A percentile compares a stretch with the other conserved stretches of the same genome.
Conservation (phyloP, 805 yeast genomes). For the Clavispora carvajalis region DNA sequence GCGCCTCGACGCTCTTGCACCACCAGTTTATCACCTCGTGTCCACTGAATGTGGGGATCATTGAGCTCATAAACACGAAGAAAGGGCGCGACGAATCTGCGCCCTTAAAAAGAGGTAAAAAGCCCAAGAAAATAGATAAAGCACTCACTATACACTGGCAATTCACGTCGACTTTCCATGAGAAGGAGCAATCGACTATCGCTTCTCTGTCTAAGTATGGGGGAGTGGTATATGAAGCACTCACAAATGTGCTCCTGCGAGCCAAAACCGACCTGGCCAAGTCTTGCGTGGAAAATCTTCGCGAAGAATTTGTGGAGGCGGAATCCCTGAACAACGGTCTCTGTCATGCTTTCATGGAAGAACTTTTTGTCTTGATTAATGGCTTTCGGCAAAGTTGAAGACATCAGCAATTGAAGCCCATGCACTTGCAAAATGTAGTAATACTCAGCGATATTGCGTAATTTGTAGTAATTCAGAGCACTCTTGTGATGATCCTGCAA, state of each 20-base stretch:
- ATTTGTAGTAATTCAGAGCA: too few species aligned
- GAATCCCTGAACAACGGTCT: conserved; percentile 60
- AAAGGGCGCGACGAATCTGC: not conserved
- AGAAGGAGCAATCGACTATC: conserved; percentile 2
- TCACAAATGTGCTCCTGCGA: conserved; percentile 40
- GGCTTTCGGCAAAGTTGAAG: not conserved
- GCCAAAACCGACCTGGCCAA: conserved; percentile 49
- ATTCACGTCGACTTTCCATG: conserved; percentile 10
- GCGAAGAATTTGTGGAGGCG: conserved; percentile 34
- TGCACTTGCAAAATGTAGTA: too few species aligned
- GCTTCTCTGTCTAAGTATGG: conserved; percentile 7
- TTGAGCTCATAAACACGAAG: conserved; percentile 5
- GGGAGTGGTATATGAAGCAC: conserved; percentile 7
- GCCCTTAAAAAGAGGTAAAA: conserved; percentile 2
- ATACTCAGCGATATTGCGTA: too few species aligned
- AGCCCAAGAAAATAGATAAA: conserved; percentile 14
- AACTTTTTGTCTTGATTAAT: conserved; percentile 27
- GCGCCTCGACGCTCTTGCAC: conserved; percentile 50
- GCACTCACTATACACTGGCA: conserved; percentile 9
- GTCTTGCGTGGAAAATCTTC: conserved; percentile 39
- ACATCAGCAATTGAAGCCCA: not conserved
- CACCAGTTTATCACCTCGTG: conserved; percentile 43
- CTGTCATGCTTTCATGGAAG: conserved; percentile 62
- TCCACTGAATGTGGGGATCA: conserved; percentile 6
- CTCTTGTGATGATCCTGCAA: too few species aligned